Base-by-base conservation (phyloP, 169 alveolate species). In the Ichthyophthirius multifiliis region DNA sequence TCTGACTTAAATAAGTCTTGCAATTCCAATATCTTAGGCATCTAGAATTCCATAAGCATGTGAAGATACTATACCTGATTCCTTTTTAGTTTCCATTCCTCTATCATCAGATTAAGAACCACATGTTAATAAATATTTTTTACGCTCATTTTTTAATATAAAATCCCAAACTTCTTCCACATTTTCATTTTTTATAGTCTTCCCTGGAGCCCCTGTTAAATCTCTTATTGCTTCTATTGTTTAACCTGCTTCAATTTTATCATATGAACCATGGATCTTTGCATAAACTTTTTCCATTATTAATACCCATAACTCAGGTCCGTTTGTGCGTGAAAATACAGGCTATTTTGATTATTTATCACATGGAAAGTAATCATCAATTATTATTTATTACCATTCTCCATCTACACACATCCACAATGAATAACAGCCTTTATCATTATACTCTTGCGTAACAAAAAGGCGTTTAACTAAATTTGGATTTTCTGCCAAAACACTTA, bases 361-460 rank as follows among this genome's bases (percentile, higher is more conserved):
- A 62, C 95, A 90, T 20, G 94, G 94, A 18, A 90, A 64, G 75
- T 85, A 85, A 75, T 85, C 90, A 75, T 85, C 90, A 16, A 85
- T 46, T 35, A 85, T 64, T 4, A 85, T 63, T 45, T 79, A 31
- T 46, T 73, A 74, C 87, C 87, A 85, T 76, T 85, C 90, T n/a
- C 90, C 86, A 80, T 85, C 90, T 15, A 74, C 65, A 71, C 79
- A 85, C 46, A 79, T 45, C 20, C 78, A 65, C 35, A 85, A 35
- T 65, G 76, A 82, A 37, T 85, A 85, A 43, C 65, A 75, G 5
- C 86, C 86, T 45, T 39, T 64, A 23, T 75, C 76, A 75, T 80
- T 85, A 41, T 41, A 65, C 37, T 67, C 39, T 47, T 34, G 23
- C 3, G 90, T 80, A 43, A 76, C 48, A 45, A 85, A 85, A 23